phyloP scores from a whole-genome alignment of 1,284 basidiomycete species.

The Neotropicomus parvogracilis region DNA sequence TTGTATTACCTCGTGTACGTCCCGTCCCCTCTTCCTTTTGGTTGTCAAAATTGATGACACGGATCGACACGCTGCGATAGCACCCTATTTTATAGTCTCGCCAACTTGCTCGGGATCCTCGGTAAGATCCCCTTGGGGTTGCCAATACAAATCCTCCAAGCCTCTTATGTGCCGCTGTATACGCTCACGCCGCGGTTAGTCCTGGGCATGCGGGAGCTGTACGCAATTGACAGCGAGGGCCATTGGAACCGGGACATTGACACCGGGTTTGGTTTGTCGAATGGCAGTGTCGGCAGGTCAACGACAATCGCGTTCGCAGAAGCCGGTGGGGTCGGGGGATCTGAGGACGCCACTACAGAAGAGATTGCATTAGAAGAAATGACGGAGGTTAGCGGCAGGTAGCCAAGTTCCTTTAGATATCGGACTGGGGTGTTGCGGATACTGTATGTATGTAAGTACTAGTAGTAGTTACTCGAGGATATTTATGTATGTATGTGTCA shows the following conservation, averaged over 20 bases:
- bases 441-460: no score
- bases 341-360: no score
- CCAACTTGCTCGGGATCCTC: not conserved
- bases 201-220: not conserved
- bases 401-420: no score
- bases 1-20: constrained; percentile 4
- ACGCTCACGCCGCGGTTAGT: not conserved
- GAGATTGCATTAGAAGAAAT: not conserved
- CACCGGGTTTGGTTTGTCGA: not conserved
- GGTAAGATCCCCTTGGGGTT: not conserved
- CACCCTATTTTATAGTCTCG: not conserved
- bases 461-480: no score
- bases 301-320: not conserved
- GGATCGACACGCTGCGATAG: not conserved
- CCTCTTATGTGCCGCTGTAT: not conserved
- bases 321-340: not conserved
- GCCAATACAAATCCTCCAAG: not conserved
- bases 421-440: no score
- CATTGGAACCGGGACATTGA: not conserved
- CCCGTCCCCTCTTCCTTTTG: no score
- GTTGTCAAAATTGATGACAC: no score
- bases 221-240: not conserved
- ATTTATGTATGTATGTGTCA: no score
- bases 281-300: not conserved
- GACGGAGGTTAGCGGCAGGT: not conserved